These are phyloP conservation scores for Apostasia shenzhenica DNA, from an alignment of 106 monocot genomes.

Conservation along the genomic window DNA sequence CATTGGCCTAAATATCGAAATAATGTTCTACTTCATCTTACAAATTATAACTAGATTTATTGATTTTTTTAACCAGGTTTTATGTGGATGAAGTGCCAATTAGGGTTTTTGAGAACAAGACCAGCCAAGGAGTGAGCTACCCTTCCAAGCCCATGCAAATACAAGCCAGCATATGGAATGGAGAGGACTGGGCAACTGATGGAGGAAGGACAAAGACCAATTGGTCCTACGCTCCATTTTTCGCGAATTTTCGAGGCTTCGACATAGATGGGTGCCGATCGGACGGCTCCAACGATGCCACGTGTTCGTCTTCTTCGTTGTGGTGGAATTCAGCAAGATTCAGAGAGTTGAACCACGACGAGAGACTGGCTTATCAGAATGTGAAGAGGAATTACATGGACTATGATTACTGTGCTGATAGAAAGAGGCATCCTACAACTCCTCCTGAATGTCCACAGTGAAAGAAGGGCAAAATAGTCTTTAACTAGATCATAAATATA, in stretches of 20 bases:
- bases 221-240: conserved; percentile 54
- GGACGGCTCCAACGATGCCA: background rate
- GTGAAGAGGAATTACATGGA: conserved; percentile 27
- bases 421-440: conserved; percentile 7
- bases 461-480: too few species aligned
- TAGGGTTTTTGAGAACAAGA: conserved; percentile 39
- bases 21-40: background rate
- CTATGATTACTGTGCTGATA: conserved; percentile 61
- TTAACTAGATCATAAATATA: too few species aligned
- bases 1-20: too few species aligned
- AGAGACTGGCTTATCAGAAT: conserved; percentile 16
- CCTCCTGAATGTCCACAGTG: conserved; percentile 42
- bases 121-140: conserved; percentile 26
- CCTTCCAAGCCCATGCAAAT: conserved; percentile 48
- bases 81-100: conserved; percentile 58
- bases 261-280: conserved; percentile 30
- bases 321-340: conserved; percentile 49
- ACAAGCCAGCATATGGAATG: conserved; percentile 59
- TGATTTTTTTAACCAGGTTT: conserved; percentile 21
- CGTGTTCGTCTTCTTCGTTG: conserved; percentile 16
- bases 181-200: conserved; percentile 70
- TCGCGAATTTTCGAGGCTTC: conserved; percentile 37
- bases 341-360: conserved; percentile 18
- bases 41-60: background rate
- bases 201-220: conserved; percentile 48